phyloP scores from a whole-genome alignment of 805 yeast genomes.

The Lipomyces sp. region DNA sequence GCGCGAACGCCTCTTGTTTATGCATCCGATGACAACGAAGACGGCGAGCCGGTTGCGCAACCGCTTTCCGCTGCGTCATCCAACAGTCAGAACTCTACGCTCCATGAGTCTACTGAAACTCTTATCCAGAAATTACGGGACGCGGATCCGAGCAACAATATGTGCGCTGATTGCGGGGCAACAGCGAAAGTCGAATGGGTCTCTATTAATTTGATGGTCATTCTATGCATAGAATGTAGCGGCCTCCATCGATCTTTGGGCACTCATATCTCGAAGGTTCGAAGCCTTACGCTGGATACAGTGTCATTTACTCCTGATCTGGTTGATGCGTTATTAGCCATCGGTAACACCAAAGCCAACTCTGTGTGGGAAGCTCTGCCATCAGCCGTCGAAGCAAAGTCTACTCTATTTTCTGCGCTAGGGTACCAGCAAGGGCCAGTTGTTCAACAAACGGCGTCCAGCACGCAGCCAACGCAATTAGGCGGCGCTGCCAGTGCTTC shows the following conservation, averaged over 20 bases:
- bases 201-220: conserved; percentile 71
- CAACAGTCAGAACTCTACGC: background rate
- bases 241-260: conserved; percentile 90
- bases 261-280: conserved; percentile 74
- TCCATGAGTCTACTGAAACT: conserved; percentile 12
- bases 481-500: conserved; percentile 53
- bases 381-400: conserved; percentile 36
- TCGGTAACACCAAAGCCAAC: conserved; percentile 62
- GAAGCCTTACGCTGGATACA: conserved; percentile 77
- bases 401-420: conserved; percentile 21
- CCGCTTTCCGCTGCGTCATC: background rate
- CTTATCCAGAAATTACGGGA: conserved; percentile 29
- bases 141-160: conserved; percentile 56
- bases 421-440: background rate
- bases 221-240: conserved; percentile 82
- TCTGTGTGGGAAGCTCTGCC: conserved; percentile 59
- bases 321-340: conserved; percentile 59
- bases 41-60: background rate
- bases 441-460: conserved; percentile 7
- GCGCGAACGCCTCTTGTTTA: background rate
- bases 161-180: conserved; percentile 82
- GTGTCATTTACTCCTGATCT: conserved; percentile 62
- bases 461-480: conserved; percentile 42
- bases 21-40: background rate
- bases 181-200: conserved; percentile 80